phyloP scores from a whole-genome alignment of 1,284 basidiomycete genomes.

The Austroboletus novae-zelandiae region DNA sequence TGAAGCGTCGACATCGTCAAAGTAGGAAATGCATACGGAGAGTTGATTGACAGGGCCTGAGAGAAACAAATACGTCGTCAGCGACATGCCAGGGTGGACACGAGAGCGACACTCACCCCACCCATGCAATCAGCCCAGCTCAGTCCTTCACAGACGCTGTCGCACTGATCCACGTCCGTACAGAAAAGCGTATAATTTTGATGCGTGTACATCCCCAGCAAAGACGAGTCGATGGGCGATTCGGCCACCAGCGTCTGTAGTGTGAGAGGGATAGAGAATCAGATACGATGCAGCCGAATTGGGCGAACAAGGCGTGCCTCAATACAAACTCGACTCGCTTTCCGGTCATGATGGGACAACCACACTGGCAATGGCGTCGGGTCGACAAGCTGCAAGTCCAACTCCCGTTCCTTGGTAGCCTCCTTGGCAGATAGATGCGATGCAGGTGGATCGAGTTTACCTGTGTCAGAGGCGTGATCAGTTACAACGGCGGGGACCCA shows the following conservation, averaged over 20 bases:
- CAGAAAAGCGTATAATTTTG: conserved; percentile 88
- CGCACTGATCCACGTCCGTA: conserved; percentile 73
- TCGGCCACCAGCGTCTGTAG: conserved; percentile 74
- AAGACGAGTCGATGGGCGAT: conserved; percentile 86
- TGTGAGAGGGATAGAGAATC: neutral
- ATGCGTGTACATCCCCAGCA: conserved; percentile 89
- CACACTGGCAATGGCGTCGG: conserved; percentile 50
- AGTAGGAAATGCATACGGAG: conserved; percentile 82
- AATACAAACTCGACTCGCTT: conserved; percentile 75
- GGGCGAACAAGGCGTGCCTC: conserved; percentile 52
- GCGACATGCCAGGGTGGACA: neutral
- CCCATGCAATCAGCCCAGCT: conserved; percentile 80
- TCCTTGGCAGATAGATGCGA: conserved; percentile 55
- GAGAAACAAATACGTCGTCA: neutral
- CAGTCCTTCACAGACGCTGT: conserved; percentile 71
- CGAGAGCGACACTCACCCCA: conserved; percentile 50
- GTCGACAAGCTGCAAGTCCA: conserved; percentile 52
- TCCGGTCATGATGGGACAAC: conserved; percentile 63
- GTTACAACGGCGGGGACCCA: neutral
- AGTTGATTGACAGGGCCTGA: conserved; percentile 69
- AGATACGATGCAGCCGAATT: neutral
- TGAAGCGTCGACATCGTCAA: conserved; percentile 56
- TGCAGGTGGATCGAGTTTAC: conserved; percentile 65
- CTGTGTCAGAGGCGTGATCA: conserved; percentile 37
- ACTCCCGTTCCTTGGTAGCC: conserved; percentile 51